A percentile compares a stretch with the other conserved stretches of the same genome.
Conservation (phyloP, 345 rosid species). For the Syzygium jambos region DNA sequence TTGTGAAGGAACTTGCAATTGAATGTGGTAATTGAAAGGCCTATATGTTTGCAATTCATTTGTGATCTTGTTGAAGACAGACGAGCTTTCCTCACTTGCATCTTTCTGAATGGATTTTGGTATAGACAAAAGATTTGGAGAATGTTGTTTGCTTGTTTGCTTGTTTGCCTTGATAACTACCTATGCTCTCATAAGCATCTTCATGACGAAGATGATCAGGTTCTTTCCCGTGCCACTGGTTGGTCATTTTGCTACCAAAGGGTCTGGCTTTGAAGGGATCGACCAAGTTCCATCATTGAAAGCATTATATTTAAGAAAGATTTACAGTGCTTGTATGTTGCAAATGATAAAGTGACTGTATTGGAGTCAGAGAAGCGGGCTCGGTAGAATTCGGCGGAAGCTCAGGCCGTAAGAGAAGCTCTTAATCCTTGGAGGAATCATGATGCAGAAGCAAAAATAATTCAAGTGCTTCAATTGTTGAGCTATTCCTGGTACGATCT, state of each 20-base stretch:
- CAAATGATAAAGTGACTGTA: slow-evolving; percentile 81
- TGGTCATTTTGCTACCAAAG: neutral
- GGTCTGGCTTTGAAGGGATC: neutral
- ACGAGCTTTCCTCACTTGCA: neutral
- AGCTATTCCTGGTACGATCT: neutral
- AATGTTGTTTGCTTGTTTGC: neutral
- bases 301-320: neutral
- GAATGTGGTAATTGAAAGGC: neutral
- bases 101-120: neutral
- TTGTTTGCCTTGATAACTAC: neutral
- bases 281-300: neutral
- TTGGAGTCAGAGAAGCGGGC: slow-evolving; percentile 81
- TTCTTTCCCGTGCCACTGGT: neutral
- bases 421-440: slow-evolving; percentile 85
- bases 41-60: neutral
- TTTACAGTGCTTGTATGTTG: neutral
- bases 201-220: neutral
- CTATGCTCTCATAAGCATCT: neutral
- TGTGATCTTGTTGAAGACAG: neutral
- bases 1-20: neutral
- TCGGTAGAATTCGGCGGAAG: slow-evolving; percentile 65
- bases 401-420: slow-evolving; percentile 64
- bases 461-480: slow-evolving; percentile 4
- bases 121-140: neutral
- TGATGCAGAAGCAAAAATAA: slow-evolving; percentile 30